Evolutionary conservation across 495 filamentous ascomycete species (phyloP).

Genomic region (Hypoxylon trugodes): DNA sequence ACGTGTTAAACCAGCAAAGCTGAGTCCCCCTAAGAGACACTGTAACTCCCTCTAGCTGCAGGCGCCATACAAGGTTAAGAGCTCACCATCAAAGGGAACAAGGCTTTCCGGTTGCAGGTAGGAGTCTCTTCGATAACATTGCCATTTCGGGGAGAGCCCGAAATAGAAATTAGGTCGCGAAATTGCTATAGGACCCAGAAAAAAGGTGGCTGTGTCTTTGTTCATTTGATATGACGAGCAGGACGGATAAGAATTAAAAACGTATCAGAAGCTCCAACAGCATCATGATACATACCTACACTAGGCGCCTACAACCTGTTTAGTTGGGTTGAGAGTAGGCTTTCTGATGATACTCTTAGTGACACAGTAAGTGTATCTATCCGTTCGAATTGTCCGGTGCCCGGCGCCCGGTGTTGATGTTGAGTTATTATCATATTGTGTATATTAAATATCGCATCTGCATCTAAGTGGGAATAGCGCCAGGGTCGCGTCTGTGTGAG

Average conservation of each 20-base stretch:
- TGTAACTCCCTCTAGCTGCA: background rate
- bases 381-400: background rate
- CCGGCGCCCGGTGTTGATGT: background rate
- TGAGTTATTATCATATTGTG: background rate
- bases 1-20: conserved; percentile 10
- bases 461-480: background rate
- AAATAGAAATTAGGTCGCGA: conserved; percentile 14
- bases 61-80: conserved; percentile 18
- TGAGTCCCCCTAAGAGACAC: background rate
- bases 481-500: conserved; percentile 2
- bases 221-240: background rate
- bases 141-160: background rate
- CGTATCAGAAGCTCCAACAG: conserved; percentile 19
- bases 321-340: too few relatives aligned
- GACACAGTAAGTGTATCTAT: background rate
- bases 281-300: background rate
- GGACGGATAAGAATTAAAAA: background rate
- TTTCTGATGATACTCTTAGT: background rate
- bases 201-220: conserved; percentile 29
- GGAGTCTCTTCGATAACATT: conserved; percentile 19
- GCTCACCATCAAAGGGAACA: conserved; percentile 26
- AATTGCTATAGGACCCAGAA: conserved; percentile 6
- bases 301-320: conserved; percentile 14
- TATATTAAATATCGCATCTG: background rate
- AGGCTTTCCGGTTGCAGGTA: conserved; percentile 36